phyloP scores from a whole-genome alignment of 1,139 yeast genomes.

The Fermentozyma sake region DNA sequence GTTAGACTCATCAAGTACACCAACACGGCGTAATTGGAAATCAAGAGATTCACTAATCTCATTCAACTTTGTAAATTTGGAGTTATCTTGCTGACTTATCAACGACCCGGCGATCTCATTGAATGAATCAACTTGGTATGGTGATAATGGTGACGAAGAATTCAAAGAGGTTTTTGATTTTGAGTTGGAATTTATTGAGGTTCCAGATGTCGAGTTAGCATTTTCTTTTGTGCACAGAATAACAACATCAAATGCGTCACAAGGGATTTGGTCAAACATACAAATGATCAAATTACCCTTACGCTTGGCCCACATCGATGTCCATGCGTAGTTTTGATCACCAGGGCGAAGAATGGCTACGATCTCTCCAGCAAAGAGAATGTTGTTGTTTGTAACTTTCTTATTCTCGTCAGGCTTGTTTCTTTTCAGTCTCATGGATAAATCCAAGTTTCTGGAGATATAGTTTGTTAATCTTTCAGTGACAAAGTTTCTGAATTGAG shows the following conservation, averaged over 20 bases:
- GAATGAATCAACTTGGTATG: conserved; percentile 32
- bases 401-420: conserved; percentile 1
- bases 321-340: conserved; percentile 59
- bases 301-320: conserved; percentile 83
- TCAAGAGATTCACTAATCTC: conserved; percentile 29
- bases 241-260: conserved; percentile 68
- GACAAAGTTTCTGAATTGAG: conserved; percentile 66
- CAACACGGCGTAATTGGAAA: conserved; percentile 8
- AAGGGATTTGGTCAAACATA: conserved; percentile 83
- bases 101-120: conserved; percentile 42
- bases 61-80: conserved; percentile 17
- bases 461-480: conserved; percentile 46
- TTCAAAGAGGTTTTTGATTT: conserved; percentile 3
- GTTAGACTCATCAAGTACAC: conserved; percentile 8
- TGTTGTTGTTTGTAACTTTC: conserved; percentile 29
- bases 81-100: conserved; percentile 18
- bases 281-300: conserved; percentile 69
- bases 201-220: conserved; percentile 2
- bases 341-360: conserved; percentile 52
- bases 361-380: conserved; percentile 51
- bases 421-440: conserved; percentile 9
- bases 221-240: conserved; percentile 30
- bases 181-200: conserved; percentile 1
- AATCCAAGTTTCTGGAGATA: conserved; percentile 14
- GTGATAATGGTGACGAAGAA: conserved; percentile 2